Base-by-base conservation (phyloP, 768 basidiomycete genomes). In the Cantharellus cinnabarinus region DNA sequence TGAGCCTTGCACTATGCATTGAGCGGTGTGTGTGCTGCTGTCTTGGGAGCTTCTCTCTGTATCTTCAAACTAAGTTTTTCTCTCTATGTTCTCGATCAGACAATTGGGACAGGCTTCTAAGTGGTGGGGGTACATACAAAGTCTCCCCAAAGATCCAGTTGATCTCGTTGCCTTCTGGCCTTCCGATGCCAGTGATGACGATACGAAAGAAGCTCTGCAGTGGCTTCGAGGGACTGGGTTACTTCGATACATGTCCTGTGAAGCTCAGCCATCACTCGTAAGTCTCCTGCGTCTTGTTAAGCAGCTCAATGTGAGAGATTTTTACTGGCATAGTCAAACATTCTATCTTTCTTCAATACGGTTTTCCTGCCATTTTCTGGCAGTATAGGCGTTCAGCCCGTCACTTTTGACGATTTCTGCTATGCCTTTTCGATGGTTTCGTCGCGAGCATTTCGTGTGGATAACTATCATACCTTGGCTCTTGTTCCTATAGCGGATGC, bases 401-500 rank as follows among this genome's bases (percentile, higher is more conserved):
- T 48, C 5, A 29, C 50, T 41, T 37, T 68, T 54, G 38, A 59
- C 2, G 60, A 72, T 0, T 83, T 82, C 66, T 68, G 73, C 57
- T 71, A 74, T 56, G 78, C 82, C 5, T 79, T 77, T 64, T 71
- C 76, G 2, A 75, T 90, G 41, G 85, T 93, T 56, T 84, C 82
- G 2, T 84, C 87, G 3, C 76, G 89, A 42, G 83, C 87, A 2
- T 93, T 93, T 70, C 72, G 86, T 61, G 79, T 89, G 61, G 89
- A 93, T 68, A 75, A 78, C 4, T 90, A 79, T 66, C 87, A 89
- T 67, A 79, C 80, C 3, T 71, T 91, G 15, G 77, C 83, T 1
- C 83, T 94, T 77, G 85, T 89, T 20, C 88, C 89, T 3, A 77
- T 89, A 62, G 86, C 86, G 40, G 89, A 91, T 70, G 76, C 77